Evolutionary conservation across 1,284 basidiomycete genomes (phyloP), one percentile per base, ranked within the genome.

Genomic region (Leccinum cinnamomeum): DNA sequence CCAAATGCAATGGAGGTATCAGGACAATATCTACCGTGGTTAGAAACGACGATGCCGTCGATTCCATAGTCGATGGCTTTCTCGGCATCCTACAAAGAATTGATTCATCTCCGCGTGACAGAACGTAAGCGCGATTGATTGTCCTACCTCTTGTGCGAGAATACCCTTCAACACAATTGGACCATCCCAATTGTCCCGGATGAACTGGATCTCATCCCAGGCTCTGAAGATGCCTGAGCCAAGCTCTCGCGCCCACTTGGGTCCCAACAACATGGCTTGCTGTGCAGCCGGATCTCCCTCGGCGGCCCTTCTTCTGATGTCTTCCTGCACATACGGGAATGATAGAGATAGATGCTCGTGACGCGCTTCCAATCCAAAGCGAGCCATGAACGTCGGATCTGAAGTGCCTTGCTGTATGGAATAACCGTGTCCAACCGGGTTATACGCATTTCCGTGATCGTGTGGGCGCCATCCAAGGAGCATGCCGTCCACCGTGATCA

Each of bases 31-130:
- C 51, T 57, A 86, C 89, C 92, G 69, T 95, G 92, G 70, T 94
- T 94, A 6, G 88, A 90, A 8, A 94, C 88, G 30, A 94, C 75
- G 64, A 95, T 89, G 2, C 88, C 92, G 65, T 94, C 85, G 10
- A 86, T 80, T 1, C 85, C 86, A n/a, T 81, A 70, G 20, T 89
- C 84, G 8, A 91, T 69, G 0, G 89, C 89, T 64, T 81, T 82
- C 67, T 87, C 83, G 2, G 91, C 90, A 69, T 93, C 91, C 79
- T 90, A 66, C 6, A 61, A 51, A 33, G 11, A 8, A n/a, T 20
- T 6, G 10, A 25, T n/a, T 33, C 12, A 7, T 63, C 33, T 60
- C 39, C 39, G 25, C 56, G 50, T 3, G 10, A 18, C 56, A 14
- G 39, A 8, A 41, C 8, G 1, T 11, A 2, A 23, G 1, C 44